phyloP scores from a whole-genome alignment of 768 basidiomycete genomes.

The Pleurotus djamor region DNA sequence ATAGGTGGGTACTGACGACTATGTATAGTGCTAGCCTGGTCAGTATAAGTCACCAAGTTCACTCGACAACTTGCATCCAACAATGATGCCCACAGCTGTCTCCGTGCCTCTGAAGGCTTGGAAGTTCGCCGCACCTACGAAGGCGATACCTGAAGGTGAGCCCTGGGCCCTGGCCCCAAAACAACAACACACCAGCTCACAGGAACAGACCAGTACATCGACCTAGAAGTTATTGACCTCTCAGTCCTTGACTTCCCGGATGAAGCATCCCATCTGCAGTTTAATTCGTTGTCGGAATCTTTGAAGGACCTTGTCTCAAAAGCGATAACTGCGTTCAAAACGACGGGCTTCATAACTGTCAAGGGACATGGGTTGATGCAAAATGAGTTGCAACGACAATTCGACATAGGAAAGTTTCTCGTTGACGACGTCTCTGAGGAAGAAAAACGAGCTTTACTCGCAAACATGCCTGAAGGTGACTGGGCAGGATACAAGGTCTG shows the following conservation, averaged over 20 bases:
- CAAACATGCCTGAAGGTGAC: slow-evolving; percentile 11
- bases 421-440: slow-evolving; percentile 11
- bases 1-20: too few species aligned
- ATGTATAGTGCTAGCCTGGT: too few species aligned
- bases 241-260: slow-evolving; percentile 9
- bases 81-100: background rate
- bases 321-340: slow-evolving; percentile 9
- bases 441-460: slow-evolving; percentile 10
- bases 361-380: slow-evolving; percentile 13
- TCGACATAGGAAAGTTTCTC: slow-evolving; percentile 11
- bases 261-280: slow-evolving; percentile 4
- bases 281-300: background rate
- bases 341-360: slow-evolving; percentile 12
- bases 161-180: background rate
- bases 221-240: slow-evolving; percentile 12
- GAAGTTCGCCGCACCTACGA: background rate
- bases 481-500: slow-evolving; percentile 16
- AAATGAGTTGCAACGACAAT: slow-evolving; percentile 13
- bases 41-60: too few species aligned
- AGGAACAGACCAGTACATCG: slow-evolving; percentile 8
- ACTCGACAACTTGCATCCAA: too few species aligned
- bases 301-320: slow-evolving; percentile 8
- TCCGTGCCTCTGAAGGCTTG: background rate
- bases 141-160: background rate
- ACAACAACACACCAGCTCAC: background rate